These are phyloP conservation scores for Nannochloropsis granulata DNA, from an alignment of 108 stramenopile genomes.

Conservation along the genomic window DNA sequence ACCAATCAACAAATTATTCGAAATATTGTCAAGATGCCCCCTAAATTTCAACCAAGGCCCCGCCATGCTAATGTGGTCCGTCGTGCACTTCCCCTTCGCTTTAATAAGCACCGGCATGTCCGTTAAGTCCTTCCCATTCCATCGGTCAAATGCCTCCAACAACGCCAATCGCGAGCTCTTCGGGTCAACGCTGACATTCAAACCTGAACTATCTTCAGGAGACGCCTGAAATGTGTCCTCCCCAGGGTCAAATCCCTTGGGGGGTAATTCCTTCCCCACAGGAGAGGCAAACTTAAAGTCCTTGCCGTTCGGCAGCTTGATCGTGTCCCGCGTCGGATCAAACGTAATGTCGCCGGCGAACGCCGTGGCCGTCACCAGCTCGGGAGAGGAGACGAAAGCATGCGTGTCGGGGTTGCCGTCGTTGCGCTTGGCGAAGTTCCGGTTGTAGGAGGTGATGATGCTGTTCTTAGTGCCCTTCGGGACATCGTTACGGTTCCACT, in stretches of 20 bases:
- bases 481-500: slow-evolving; percentile 38
- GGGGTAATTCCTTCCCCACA: slow-evolving; percentile 32
- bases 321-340: slow-evolving; percentile 26
- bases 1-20: slow-evolving; percentile 42
- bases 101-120: slow-evolving; percentile 41
- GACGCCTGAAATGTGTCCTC: slow-evolving; percentile 41
- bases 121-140: slow-evolving; percentile 32
- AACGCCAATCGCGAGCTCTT: slow-evolving; percentile 29
- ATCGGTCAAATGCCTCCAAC: slow-evolving; percentile 28
- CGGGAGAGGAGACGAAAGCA: slow-evolving; percentile 38
- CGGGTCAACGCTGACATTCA: slow-evolving; percentile 24
- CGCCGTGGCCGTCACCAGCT: slow-evolving; percentile 30
- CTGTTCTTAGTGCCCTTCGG: slow-evolving; percentile 30
- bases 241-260: slow-evolving; percentile 37
- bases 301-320: slow-evolving; percentile 19
- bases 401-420: slow-evolving; percentile 43
- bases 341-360: slow-evolving; percentile 31
- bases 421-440: slow-evolving; percentile 44
- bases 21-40: slow-evolving; percentile 42
- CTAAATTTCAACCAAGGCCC: slow-evolving; percentile 45
- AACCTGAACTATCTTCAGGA: slow-evolving; percentile 6
- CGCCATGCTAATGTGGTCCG: slow-evolving; percentile 43
- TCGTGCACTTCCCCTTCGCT: slow-evolving; percentile 44
- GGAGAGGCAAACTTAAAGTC: slow-evolving; percentile 32
- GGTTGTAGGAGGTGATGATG: slow-evolving; percentile 43